Evolutionary conservation across 768 basidiomycete genomes (phyloP), one percentile per base, ranked within the genome.

Genomic region (Amanita fuliginea): DNA sequence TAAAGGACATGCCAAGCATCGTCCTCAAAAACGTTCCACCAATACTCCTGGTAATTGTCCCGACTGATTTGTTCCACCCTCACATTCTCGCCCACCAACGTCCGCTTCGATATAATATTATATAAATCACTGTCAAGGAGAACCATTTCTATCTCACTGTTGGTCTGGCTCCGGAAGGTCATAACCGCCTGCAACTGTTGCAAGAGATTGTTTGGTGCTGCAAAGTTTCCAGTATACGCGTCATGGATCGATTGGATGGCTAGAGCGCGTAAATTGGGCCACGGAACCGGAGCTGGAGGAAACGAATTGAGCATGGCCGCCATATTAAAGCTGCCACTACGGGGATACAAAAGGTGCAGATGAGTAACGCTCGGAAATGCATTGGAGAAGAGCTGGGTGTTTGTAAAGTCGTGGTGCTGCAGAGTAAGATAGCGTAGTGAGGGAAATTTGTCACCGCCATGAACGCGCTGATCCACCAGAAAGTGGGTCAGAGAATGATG

Each of bases 381-480:
- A 28, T 33, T 33, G 13, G 64, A 55, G 45, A 63, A 61, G 13
- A 46, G 51, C 22, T 47, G 43, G 8, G 56, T 52, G 4, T 50
- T 26, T 30, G 46, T 53, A 51, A 62, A 58, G 44, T 59, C 58
- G 46, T 63, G 57, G 18, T 22, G 14, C 54, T 53, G 57, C 42
- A 57, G 52, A 24, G 68, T 69, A 19, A 71, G 57, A 53, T 68
- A 69, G 46, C 59, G 55, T 26, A 71, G 60, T 2, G 55, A 30
- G 10, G 62, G 65, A 33, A 68, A 68, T 49, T 60, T 62, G 26
- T 53, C 54, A 14, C 16, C 37, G 5, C 42, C 39, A n/a, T 41
- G 21, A 33, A 62, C 54, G 35, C 58, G 60, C 0, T 54, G 53
- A 8, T 62, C 51, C 24, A 56, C 52, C 34, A 62, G 57, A 14